Base-by-base conservation (phyloP, 2,329 filamentous ascomycete genomes). In the Epichloe aotearoae region DNA sequence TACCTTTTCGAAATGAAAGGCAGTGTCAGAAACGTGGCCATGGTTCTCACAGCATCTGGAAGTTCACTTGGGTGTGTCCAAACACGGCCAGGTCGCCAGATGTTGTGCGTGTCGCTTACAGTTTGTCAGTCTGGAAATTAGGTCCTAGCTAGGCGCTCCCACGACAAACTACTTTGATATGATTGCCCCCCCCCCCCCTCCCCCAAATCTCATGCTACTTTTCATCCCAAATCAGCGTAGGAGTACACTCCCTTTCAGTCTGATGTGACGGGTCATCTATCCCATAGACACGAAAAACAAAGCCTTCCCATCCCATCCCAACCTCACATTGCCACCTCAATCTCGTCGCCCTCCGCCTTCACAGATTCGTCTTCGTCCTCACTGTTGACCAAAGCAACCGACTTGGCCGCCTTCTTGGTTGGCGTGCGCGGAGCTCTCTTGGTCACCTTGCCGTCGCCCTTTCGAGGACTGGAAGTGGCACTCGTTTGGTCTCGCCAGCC, bases 401-500 rank as follows among this genome's bases (percentile, higher is more conserved):
- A 42, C 45, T 64, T 67, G 36, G 40, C 41, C 12, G 20, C 51
- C 56, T 62, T 64, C 62, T 66, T 68, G 41, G 61, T 61, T 1
- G 62, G 55, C 7, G 61, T 55, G 1, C 58, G 57, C 4, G 59
- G 56, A 12, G 26, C 53, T 53, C 62, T 66, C 59, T 67, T 69
- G 49, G 58, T 51, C 12, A 69, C 58, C 53, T 62, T 66, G 39
- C 52, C 52, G 6, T 61, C 55, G 15, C 26, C 38, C 59, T 69
- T 69, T 49, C 61, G 58, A 20, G 66, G 62, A 41, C 57, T 60
- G 1, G 50, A 20, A 12, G 23, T 26, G 8, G 49, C 26, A 11
- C 50, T 15, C 12, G 48, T 54, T 45, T 55, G 57, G 5, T 59
- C 61, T 39, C 64, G 63, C 70, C 69, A 72, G 49, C 62, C 63